Conservation (phyloP, 345 rosid genomes). For the Arabidopsis thaliana region TAIR10.1 NC_003076.8:10785501-10786000, state of each 20-base stretch:
- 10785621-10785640: conserved; percentile 45
- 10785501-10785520: conserved; percentile 55
- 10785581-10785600: conserved; percentile 36
- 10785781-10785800: no score
- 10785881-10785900: no score
- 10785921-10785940: no score
- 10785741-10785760: background rate
- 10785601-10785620: conserved; percentile 67
- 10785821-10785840: no score
- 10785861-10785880: no score
- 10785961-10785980: no score
- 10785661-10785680: conserved; percentile 70
- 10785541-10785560: conserved; percentile 50
- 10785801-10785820: no score
- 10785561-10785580: conserved; percentile 25
- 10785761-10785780: no score
- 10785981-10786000: no score
- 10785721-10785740: background rate
- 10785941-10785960: no score
- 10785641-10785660: conserved; percentile 55
- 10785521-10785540: conserved; percentile 46
- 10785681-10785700: background rate
- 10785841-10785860: no score
- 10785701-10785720: conserved; percentile 29
- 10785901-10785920: no score